Evolutionary conservation across 768 basidiomycete genomes (phyloP), one percentile per base, ranked within the genome.

Genomic region (Astraeus odoratus): DNA sequence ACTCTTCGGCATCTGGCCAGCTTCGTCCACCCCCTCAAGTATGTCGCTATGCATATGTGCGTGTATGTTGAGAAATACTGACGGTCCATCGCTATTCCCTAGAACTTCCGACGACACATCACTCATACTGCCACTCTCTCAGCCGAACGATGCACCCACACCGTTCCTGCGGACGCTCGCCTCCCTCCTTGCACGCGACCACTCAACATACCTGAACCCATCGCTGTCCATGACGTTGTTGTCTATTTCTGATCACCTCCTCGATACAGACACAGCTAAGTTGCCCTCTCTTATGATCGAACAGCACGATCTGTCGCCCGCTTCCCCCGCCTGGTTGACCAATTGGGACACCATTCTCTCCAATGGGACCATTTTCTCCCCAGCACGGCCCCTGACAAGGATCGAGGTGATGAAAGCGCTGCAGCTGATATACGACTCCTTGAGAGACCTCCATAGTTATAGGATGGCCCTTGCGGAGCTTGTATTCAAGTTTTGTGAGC

Each of bases 381-480:
- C 60, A 2, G 47, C 65, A 3, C 64, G 78, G 13, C 77, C 79
- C 0, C 48, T 71, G 15, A 83, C 86, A 3, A 68, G 81, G 18
- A 55, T 67, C 29, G 75, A 76, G 15, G 67, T 81, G 42, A 75
- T 86, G 69, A 68, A 73, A 16, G 68, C 75, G 2, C 65, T 89
- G 26, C 69, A 78, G 44, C 59, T 58, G 8, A 77, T 80, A 2
- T 85, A 84, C 53, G 76, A 80, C 12, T 76, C 74, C 24, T 72
- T 89, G 30, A 78, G 73, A 55, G 86, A 88, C 50, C 82, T 87
- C 69, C 74, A 72, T 25, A 64, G 66, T 9, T 86, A 88, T 58
- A 71, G 86, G 31, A 69, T 71, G 42, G 66, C 69, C 12, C 58
- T 77, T 13, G 71, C 69, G n/a, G 70, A 77, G 42, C 61, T 86